phyloP scores from a whole-genome alignment of 2,329 filamentous ascomycete species.

The Verticillium klebahnii region DNA sequence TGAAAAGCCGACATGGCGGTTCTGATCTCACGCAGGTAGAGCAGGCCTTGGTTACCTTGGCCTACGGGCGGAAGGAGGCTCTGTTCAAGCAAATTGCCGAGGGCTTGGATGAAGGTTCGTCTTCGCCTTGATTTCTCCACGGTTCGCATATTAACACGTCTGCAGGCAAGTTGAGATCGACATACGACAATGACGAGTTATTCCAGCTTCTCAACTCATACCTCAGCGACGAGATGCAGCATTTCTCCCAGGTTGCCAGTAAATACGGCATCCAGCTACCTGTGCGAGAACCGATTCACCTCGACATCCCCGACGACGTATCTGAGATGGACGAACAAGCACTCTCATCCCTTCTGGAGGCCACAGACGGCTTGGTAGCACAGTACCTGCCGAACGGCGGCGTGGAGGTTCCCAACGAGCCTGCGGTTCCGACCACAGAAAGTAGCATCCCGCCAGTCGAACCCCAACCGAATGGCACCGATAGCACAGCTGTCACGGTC shows the following conservation, averaged over 20 bases:
- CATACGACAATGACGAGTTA: constrained; percentile 17
- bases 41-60: constrained; percentile 25
- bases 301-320: constrained; percentile 23
- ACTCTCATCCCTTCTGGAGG: constrained; percentile 36
- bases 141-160: not conserved
- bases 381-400: constrained; percentile 31
- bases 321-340: constrained; percentile 31
- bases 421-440: constrained; percentile 10
- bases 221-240: constrained; percentile 26
- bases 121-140: constrained; percentile 6
- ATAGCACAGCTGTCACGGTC: constrained; percentile 7
- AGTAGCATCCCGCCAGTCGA: constrained; percentile 5
- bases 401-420: constrained; percentile 10
- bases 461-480: constrained; percentile 4
- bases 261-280: constrained; percentile 31
- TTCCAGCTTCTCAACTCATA: constrained; percentile 27
- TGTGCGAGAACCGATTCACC: constrained; percentile 6
- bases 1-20: constrained; percentile 28
- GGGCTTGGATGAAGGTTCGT: constrained; percentile 22
- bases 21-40: constrained; percentile 28
- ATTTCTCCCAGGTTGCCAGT: constrained; percentile 25
- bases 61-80: constrained; percentile 26
- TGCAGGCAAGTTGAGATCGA: constrained; percentile 21
- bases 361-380: constrained; percentile 34
- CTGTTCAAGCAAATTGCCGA: constrained; percentile 23